Base-by-base conservation (phyloP, 1,139 yeast species). In the Geotrichum phurueaensis region DNA sequence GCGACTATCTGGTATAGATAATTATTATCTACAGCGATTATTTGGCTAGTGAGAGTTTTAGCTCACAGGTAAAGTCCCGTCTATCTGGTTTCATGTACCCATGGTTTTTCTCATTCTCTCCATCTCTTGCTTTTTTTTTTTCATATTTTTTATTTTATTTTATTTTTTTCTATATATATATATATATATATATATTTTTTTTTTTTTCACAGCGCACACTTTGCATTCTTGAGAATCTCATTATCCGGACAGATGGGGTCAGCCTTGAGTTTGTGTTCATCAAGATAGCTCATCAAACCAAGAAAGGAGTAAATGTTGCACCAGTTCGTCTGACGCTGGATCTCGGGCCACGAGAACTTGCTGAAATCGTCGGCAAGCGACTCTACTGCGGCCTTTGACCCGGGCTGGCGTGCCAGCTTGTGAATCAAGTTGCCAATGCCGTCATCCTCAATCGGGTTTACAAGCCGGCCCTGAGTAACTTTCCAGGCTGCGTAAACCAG, bases 241-340 rank as follows among this genome's bases (percentile, higher is more conserved):
- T 50, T 50, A 15, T 36, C 54, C 7, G 51, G 55, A 2, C 31
- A 25, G 15, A 27, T 51, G 7, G 55, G 52, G 22, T 48, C 55
- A 23, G 53, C 49, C 53, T 39, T 57, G 25, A 57, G 39, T 20
- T 53, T 52, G 27, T 22, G 18, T 13, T 57, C 60, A 25, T 57
- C 60, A 33, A 57, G 25, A 39, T 57, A 57, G 20, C 39, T 29
- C 56, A 57, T 15, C n/a, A 53, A n/a, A n/a, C 43, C 60, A n/a
- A 57, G 43, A 15, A 52, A 47, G 20, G 57, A 27, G 27, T 29
- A 57, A 12, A 57, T 39, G 36, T 36, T 57, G 47, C 56, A 48
- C 31, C 36, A 20, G 29, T 47, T 22, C 18, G 31, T n/a, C 18
- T 47, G 52, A 1, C 20, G 18, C 47, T 15, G 25, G 5, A 20